Evolutionary conservation across 768 basidiomycete genomes (phyloP), one percentile per base, ranked within the genome.

Genomic region (Trametes cinnabarina): DNA sequence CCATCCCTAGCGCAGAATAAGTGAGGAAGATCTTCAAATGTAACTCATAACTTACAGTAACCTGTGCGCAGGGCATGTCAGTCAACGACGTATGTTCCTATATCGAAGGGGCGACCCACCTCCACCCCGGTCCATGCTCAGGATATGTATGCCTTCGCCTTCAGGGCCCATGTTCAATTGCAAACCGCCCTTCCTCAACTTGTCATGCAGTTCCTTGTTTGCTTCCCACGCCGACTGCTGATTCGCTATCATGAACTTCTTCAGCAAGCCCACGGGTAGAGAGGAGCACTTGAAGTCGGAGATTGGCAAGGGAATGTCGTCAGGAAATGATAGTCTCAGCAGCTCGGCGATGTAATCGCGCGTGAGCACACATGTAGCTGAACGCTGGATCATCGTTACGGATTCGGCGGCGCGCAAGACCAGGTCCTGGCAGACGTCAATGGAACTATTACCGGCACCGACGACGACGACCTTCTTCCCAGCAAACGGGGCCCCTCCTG

Each of bases 381-480:
- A 75, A 10, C 78, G 73, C 49, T 78, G 76, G 8, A 78, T 69
- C 73, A 78, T 76, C 1, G 75, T 77, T 14, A 76, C 71, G 1
- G 66, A 65, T 39, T 56, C 49, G 7, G 74, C 76, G 22, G 70
- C 73, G 22, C 71, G 66, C 10, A 66, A 47, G 4, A 63, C 61
- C 4, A 77, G 69, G 61, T 78, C 77, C 51, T 73, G 71, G 52
- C 72, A 73, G 14, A 77, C 63, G 58, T 77, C 75, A 17, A 46
- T 50, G 1, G 58, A 15, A 28, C 54, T 51, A 49, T 81, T 86
- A 41, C 83, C 82, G n/a, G 86, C 80, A 14, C 88, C 87, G 2
- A 90, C 74, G n/a, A 89, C 75, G 1, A 88, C 74, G 5, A 81
- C 85, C 63, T 82, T 86, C 74, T 88, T 87, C 7, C 85, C 85